phyloP scores from a whole-genome alignment of 345 rosid genomes.

The Aquilaria yunnanensis region DNA sequence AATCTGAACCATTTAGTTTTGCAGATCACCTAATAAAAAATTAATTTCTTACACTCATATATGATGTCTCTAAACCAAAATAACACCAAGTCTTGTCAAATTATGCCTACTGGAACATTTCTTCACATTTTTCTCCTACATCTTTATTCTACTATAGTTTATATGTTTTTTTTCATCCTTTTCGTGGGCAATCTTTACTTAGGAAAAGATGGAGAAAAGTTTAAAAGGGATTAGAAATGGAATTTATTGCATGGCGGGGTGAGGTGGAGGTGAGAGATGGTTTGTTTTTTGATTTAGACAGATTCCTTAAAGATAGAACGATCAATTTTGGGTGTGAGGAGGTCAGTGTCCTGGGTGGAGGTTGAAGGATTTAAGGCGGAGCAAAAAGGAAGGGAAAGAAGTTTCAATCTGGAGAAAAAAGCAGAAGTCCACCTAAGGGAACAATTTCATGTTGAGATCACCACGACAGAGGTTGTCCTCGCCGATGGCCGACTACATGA shows the following conservation, averaged over 20 bases:
- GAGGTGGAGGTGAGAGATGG: conserved; percentile 80
- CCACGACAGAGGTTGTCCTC: conserved; percentile 18
- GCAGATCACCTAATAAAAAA: too few relatives aligned
- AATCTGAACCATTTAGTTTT: too few relatives aligned
- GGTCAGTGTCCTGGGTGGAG: conserved; percentile 30
- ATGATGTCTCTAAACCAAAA: too few relatives aligned
- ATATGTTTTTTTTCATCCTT: too few relatives aligned
- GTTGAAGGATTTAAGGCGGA: conserved; percentile 27
- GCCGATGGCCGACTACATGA: conserved; percentile 36
- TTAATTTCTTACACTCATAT: too few relatives aligned
- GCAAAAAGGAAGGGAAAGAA: conserved; percentile 40
- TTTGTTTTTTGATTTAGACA: conserved; percentile 87
- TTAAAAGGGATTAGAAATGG: conserved; percentile 15
- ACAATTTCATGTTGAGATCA: conserved; percentile 25
- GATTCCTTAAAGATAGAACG: conserved; percentile 91
- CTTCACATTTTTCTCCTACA: too few relatives aligned
- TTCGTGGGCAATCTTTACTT: too few relatives aligned
- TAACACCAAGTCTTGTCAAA: too few relatives aligned
- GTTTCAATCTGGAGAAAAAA: conserved; percentile 49
- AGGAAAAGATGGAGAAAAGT: conserved; percentile 18
- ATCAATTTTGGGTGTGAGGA: conserved; percentile 70
- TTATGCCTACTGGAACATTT: too few relatives aligned
- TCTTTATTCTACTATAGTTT: too few relatives aligned
- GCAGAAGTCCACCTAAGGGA: conserved; percentile 59
- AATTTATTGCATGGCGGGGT: conserved; percentile 43